Evolutionary conservation across 768 basidiomycete species (phyloP), one percentile per base, ranked within the genome.

Genomic region (Tulasnella calospora): DNA sequence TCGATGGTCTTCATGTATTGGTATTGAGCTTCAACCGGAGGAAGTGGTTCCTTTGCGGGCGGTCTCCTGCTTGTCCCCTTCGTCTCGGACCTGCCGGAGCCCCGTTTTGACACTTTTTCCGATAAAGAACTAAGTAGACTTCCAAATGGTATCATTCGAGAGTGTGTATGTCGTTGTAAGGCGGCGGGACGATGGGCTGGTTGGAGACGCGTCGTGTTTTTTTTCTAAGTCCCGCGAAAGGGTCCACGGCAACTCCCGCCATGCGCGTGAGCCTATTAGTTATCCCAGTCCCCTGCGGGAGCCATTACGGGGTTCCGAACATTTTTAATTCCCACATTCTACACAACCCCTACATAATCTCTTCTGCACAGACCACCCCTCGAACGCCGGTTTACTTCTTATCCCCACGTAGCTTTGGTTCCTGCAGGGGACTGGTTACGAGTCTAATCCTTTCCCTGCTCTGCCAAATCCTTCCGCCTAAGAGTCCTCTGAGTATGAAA

Each of bases 401-500:
- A 38, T 3, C 38, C 38, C 38, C 38, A 38, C 38, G 9, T 38
- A 38, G 38, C 3, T 38, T 38, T 38, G 38, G 38, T 38, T 38
- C 38, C 9, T 9, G 38, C 38, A 38, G 38, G 38, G 38, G 38
- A 38, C 38, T 38, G 38, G 38, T 38, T 38, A 38, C 38, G 9
- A 38, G 38, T 38, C 27, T 21, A n/a, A 2, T 23, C 10, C 38
- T 51, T 85, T 84, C 4, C 83, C 84, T 5, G 83, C 80, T 0
- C 81, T 73, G 73, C 83, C 80, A 80, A 84, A 86, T 0, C 71
- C 80, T 10, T 73, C 86, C 86, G 86, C 23, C 86, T 84, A 76
- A 85, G 61, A 40, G 86, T 83, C 77, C 86, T 84, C 30, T 86
- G 85, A 5, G 89, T 89, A 82, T 91, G 80, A 78, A 87, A 87